These are phyloP conservation scores for Cordyceps fumosorosea DNA, from an alignment of 2,329 filamentous ascomycete genomes.

Conservation along the genomic window DNA sequence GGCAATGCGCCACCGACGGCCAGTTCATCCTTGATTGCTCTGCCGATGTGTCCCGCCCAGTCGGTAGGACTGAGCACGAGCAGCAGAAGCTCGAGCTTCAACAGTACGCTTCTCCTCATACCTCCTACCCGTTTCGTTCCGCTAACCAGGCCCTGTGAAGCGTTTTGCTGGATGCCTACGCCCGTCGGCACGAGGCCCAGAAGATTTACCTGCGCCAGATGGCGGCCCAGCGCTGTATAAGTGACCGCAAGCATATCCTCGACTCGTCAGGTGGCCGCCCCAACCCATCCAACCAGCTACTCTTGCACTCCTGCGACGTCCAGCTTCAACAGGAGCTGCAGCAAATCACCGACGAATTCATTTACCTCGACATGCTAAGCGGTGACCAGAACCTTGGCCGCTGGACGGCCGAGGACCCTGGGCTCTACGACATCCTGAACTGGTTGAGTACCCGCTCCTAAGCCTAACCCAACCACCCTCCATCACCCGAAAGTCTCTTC, in stretches of 20 bases:
- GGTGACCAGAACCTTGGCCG: conserved; percentile 50
- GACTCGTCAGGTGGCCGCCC: conserved; percentile 39
- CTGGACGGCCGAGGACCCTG: conserved; percentile 59
- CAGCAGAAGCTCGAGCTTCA: conserved; percentile 56
- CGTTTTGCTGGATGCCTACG: conserved; percentile 53
- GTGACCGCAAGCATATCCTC: conserved; percentile 46
- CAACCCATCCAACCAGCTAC: conserved; percentile 38
- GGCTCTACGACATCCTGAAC: conserved; percentile 48
- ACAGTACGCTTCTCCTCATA: conserved; percentile 39
- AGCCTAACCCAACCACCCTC: background rate
- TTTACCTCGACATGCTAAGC: conserved; percentile 49
- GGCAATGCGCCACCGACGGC: conserved; percentile 56
- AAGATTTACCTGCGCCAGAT: conserved; percentile 58
- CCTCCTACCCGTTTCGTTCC: background rate
- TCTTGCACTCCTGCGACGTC: conserved; percentile 48
- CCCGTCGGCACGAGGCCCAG: conserved; percentile 55
- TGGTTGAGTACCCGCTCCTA: conserved; percentile 41
- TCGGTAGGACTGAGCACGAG: conserved; percentile 47
- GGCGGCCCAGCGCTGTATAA: conserved; percentile 54
- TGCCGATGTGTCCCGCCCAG: conserved; percentile 52
- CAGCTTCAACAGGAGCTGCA: conserved; percentile 53
- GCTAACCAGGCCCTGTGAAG: conserved; percentile 25
- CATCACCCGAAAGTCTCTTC: no score
- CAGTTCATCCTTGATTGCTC: conserved; percentile 59
- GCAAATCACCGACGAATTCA: conserved; percentile 50